Evolutionary conservation across 2,329 filamentous ascomycete species (phyloP).

Genomic region (Alternaria sp.): DNA sequence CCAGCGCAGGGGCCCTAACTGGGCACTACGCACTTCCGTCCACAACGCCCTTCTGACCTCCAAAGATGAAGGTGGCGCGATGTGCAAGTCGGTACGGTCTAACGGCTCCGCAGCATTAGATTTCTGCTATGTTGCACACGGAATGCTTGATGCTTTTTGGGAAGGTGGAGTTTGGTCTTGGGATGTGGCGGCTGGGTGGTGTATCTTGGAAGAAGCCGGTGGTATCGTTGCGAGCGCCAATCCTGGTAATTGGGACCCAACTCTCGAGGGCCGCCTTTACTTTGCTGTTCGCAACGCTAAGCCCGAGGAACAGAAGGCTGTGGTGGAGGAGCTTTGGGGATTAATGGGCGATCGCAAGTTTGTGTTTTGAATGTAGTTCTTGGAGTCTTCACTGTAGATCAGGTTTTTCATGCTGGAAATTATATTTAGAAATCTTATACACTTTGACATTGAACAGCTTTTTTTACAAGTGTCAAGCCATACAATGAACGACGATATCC

Average conservation of each 20-base stretch:
- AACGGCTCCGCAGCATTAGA: slow-evolving; percentile 49
- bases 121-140: slow-evolving; percentile 51
- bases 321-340: slow-evolving; percentile 48
- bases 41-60: slow-evolving; percentile 42
- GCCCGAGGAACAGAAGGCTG: slow-evolving; percentile 39
- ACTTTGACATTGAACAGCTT: too few relatives aligned
- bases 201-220: slow-evolving; percentile 50
- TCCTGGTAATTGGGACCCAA: slow-evolving; percentile 47
- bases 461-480: too few relatives aligned
- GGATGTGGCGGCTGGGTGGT: slow-evolving; percentile 51
- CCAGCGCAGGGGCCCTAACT: slow-evolving; percentile 48
- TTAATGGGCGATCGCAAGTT: slow-evolving; percentile 48
- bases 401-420: neutral
- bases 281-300: slow-evolving; percentile 45
- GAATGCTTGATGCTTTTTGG: slow-evolving; percentile 48
- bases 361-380: slow-evolving; percentile 18
- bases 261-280: slow-evolving; percentile 46
- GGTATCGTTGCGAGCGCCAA: slow-evolving; percentile 49
- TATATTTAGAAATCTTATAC: neutral
- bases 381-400: neutral
- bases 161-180: slow-evolving; percentile 49
- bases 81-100: slow-evolving; percentile 46
- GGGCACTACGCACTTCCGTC: slow-evolving; percentile 44
- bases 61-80: slow-evolving; percentile 39
- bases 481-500: too few relatives aligned